Evolutionary conservation across 176 grass and related monocot species (phyloP).

Genomic region (Panicum miliaceum): DNA sequence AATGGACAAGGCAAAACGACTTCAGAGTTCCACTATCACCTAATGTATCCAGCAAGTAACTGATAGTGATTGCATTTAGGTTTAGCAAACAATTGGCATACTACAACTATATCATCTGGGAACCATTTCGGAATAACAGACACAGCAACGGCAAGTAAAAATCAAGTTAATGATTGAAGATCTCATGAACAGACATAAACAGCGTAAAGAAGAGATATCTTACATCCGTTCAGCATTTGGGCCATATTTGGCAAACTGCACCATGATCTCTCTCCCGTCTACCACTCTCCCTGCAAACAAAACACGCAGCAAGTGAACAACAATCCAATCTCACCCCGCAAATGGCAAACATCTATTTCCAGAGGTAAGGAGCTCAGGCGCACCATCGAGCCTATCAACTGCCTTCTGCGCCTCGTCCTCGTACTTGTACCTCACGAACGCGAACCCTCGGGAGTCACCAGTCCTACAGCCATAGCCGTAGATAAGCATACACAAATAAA

Average conservation of each 20-base stretch:
- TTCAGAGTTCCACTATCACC: background rate
- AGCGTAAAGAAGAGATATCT: slow-evolving; percentile 29
- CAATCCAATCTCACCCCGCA: background rate
- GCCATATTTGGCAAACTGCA: slow-evolving; percentile 98
- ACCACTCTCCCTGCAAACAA: slow-evolving; percentile 71
- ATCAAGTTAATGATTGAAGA: background rate
- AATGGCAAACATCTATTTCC: background rate
- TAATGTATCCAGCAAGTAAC: background rate
- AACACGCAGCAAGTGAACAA: background rate
- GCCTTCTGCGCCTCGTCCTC: slow-evolving; percentile 95
- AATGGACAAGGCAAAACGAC: background rate
- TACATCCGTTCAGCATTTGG: slow-evolving; percentile 95
- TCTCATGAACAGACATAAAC: background rate
- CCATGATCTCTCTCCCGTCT: slow-evolving; percentile 95
- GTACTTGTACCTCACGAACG: slow-evolving; percentile 97
- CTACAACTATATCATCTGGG: background rate
- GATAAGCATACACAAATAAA: slow-evolving; percentile 12
- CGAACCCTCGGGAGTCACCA: slow-evolving; percentile 86
- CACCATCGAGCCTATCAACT: slow-evolving; percentile 87
- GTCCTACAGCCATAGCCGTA: slow-evolving; percentile 50
- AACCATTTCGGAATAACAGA: background rate
- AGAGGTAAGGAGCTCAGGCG: slow-evolving; percentile 2
- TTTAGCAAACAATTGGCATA: background rate
- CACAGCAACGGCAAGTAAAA: background rate
- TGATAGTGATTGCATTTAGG: background rate